These are phyloP conservation scores for Phaffomyces antillensis DNA, from an alignment of 805 yeast genomes.

Conservation along the genomic window DNA sequence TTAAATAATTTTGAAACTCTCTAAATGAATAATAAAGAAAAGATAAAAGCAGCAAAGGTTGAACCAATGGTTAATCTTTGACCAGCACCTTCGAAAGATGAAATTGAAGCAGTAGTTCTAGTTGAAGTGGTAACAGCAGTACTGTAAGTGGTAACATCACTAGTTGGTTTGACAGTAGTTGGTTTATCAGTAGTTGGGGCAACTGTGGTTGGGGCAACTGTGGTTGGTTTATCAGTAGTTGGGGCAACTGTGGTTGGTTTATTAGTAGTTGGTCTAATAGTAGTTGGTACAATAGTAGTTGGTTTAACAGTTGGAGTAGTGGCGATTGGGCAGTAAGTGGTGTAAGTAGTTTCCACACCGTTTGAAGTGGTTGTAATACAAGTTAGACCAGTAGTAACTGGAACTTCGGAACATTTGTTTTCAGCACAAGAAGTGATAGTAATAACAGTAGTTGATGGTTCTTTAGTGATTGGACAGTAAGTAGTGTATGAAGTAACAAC, in stretches of 20 bases:
- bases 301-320: conserved; percentile 1
- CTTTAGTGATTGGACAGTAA: conserved; percentile 3
- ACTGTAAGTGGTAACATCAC: background rate
- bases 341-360: conserved; percentile 26
- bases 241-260: background rate
- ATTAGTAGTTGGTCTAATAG: background rate
- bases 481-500: conserved; percentile 13
- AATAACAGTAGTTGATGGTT: conserved; percentile 6
- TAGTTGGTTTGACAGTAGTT: background rate
- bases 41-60: conserved; percentile 3
- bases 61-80: conserved; percentile 7
- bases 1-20: no score
- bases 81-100: conserved; percentile 10
- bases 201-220: background rate
- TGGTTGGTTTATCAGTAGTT: background rate
- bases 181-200: background rate
- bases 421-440: conserved; percentile 23
- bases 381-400: conserved; percentile 21
- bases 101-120: background rate
- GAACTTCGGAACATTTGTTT: conserved; percentile 22
- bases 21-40: conserved; percentile 4
- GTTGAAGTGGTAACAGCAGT: background rate
- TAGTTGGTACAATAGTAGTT: background rate
- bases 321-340: conserved; percentile 13
- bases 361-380: conserved; percentile 21